These are phyloP conservation scores for Triticum turgidum DNA, from an alignment of 176 grass and related monocot species.

Conservation along the genomic window DNA sequence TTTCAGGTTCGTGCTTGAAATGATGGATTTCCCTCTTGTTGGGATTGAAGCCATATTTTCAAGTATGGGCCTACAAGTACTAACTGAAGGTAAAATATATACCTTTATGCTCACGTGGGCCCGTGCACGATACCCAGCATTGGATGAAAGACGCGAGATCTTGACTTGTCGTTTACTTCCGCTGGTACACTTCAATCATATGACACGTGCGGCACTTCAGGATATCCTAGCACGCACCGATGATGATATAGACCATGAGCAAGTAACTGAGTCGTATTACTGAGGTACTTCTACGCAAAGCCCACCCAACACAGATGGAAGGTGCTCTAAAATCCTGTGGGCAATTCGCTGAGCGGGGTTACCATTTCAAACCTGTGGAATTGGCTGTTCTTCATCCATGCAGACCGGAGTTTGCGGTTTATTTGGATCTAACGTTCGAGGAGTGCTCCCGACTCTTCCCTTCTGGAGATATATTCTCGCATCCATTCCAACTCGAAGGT, in stretches of 20 bases:
- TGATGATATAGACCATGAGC: constrained; percentile 51
- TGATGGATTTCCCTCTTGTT: not conserved
- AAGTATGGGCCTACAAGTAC: constrained; percentile 73
- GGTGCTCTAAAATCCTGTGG: not conserved
- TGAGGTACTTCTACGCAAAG: too few relatives aligned
- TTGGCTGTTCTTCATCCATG: too few relatives aligned
- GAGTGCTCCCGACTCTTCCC: too few relatives aligned
- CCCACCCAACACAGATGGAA: too few relatives aligned
- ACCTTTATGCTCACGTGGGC: constrained; percentile 75
- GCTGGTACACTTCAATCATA: constrained; percentile 63
- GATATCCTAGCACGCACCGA: constrained; percentile 44
- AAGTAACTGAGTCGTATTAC: not conserved
- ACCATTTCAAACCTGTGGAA: too few relatives aligned
- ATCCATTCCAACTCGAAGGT: too few relatives aligned
- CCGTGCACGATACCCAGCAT: constrained; percentile 44
- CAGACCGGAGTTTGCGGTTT: too few relatives aligned
- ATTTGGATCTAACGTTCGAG: too few relatives aligned
- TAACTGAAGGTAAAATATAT: constrained; percentile 72
- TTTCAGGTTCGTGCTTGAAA: not conserved
- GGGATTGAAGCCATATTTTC: constrained; percentile 40
- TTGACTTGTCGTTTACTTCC: constrained; percentile 55
- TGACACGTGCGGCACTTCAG: constrained; percentile 61
- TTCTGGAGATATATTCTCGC: too few relatives aligned
- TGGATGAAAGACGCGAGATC: constrained; percentile 65
- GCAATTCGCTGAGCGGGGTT: too few relatives aligned